Conservation (phyloP, 805 yeast genomes). For the Suhomyces tanzawaensis region DNA sequence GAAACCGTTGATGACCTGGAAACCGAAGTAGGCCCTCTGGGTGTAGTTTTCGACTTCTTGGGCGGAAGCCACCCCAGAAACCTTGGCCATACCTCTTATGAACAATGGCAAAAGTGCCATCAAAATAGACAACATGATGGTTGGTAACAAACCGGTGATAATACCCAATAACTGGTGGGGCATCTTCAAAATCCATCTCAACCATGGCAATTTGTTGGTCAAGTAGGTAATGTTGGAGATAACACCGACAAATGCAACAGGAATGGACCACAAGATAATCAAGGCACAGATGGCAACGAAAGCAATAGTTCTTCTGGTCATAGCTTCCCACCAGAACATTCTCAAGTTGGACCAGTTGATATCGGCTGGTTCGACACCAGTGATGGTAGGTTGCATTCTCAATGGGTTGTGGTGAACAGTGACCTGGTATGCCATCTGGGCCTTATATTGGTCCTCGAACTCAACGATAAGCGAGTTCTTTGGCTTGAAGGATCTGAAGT, state of each 20-base stretch:
- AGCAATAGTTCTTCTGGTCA: slow-evolving; percentile 53
- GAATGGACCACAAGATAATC: slow-evolving; percentile 71
- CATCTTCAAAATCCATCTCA: slow-evolving; percentile 71
- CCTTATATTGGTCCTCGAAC: slow-evolving; percentile 71
- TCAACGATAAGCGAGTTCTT: slow-evolving; percentile 80
- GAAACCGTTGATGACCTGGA: slow-evolving; percentile 88
- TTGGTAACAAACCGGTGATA: slow-evolving; percentile 84
- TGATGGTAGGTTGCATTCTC: slow-evolving; percentile 55
- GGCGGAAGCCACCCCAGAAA: slow-evolving; percentile 67
- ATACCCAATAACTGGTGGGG: slow-evolving; percentile 74
- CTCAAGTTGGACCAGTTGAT: slow-evolving; percentile 72
- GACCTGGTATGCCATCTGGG: slow-evolving; percentile 69
- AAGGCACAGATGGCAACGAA: slow-evolving; percentile 52
- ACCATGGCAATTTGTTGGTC: slow-evolving; percentile 68
- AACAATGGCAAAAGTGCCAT: slow-evolving; percentile 87
- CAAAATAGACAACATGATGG: slow-evolving; percentile 73
- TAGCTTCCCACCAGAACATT: slow-evolving; percentile 76
- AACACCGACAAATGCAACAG: slow-evolving; percentile 96
- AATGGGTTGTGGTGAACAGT: slow-evolving; percentile 64
- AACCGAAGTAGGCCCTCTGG: slow-evolving; percentile 86
- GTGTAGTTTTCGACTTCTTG: slow-evolving; percentile 78
- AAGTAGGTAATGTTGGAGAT: slow-evolving; percentile 82
- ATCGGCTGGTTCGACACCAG: slow-evolving; percentile 63
- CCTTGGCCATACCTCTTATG: slow-evolving; percentile 71
- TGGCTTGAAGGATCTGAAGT: slow-evolving; percentile 49